phyloP scores from a whole-genome alignment of 2,329 filamentous ascomycete species.

The Alternaria metachromatica region DNA sequence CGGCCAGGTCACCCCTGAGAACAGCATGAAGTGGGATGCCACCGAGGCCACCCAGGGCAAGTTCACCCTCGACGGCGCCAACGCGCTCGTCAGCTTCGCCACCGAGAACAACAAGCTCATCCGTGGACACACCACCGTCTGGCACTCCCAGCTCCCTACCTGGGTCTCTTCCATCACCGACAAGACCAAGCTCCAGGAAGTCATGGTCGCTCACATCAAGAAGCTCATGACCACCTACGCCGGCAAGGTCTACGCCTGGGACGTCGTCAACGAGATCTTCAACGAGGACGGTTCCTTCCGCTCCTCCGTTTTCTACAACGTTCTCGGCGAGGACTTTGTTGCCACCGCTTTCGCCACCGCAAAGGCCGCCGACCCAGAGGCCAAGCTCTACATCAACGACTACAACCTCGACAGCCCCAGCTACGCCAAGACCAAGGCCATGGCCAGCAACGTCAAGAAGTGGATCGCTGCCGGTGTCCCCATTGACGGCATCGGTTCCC shows the following conservation, averaged over 20 bases:
- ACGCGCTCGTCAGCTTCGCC: slow-evolving; percentile 68
- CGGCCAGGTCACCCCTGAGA: slow-evolving; percentile 70
- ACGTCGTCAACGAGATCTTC: slow-evolving; percentile 55
- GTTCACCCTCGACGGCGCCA: slow-evolving; percentile 65
- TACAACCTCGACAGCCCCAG: slow-evolving; percentile 66
- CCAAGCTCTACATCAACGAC: slow-evolving; percentile 79
- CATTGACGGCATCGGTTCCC: slow-evolving; percentile 70
- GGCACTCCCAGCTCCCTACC: slow-evolving; percentile 60
- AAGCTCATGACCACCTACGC: slow-evolving; percentile 65
- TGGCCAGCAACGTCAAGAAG: slow-evolving; percentile 66
- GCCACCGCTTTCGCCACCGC: slow-evolving; percentile 74
- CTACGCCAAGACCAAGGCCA: slow-evolving; percentile 64
- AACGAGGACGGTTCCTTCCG: slow-evolving; percentile 66
- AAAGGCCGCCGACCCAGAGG: slow-evolving; percentile 68
- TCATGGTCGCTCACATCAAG: slow-evolving; percentile 66
- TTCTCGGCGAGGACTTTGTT: slow-evolving; percentile 74
- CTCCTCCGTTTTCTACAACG: slow-evolving; percentile 67
- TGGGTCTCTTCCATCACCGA: slow-evolving; percentile 67
- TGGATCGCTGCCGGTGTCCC: slow-evolving; percentile 68
- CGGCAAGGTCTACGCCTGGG: slow-evolving; percentile 68
- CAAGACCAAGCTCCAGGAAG: slow-evolving; percentile 59
- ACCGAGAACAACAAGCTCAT: slow-evolving; percentile 61
- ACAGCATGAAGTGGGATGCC: slow-evolving; percentile 73
- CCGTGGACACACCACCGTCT: slow-evolving; percentile 70
- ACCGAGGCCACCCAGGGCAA: slow-evolving; percentile 56